Evolutionary conservation across 306 rosid species (phyloP).

Genomic region (Vachellia collinsii): DNA sequence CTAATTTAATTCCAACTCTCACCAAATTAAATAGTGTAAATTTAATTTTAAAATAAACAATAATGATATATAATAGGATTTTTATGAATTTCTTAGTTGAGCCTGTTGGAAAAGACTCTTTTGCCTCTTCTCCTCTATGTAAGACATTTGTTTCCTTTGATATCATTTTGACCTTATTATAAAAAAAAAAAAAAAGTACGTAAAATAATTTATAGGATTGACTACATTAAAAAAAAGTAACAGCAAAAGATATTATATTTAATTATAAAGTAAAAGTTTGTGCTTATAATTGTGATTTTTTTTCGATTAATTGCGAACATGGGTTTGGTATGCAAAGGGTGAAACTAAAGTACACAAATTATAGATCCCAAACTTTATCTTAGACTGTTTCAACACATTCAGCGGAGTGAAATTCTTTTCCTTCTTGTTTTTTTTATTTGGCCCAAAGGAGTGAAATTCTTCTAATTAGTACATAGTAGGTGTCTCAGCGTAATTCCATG

Average conservation of each 20-base stretch:
- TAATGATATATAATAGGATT: too few relatives aligned
- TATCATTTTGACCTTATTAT: too few relatives aligned
- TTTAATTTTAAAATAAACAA: too few relatives aligned
- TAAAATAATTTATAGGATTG: not conserved
- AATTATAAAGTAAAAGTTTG: not conserved
- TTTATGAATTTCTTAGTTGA: too few relatives aligned
- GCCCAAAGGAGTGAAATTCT: not conserved
- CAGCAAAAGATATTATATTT: not conserved
- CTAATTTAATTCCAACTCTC: too few relatives aligned
- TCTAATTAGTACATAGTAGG: too few relatives aligned
- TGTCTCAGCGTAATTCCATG: not conserved
- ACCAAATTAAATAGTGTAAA: too few relatives aligned
- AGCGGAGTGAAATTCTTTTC: not conserved
- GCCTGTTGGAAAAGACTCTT: too few relatives aligned
- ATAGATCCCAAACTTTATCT: not conserved
- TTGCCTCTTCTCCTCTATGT: too few relatives aligned
- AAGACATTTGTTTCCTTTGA: too few relatives aligned
- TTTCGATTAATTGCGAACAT: not conserved
- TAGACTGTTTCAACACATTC: not conserved
- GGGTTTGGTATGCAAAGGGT: not conserved
- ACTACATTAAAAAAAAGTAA: not conserved
- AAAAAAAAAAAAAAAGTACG: not conserved
- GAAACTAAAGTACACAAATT: not conserved
- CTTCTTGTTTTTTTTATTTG: too few relatives aligned
- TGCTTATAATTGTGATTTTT: not conserved